These are phyloP conservation scores for Flueggea neowawraea DNA, from an alignment of 441 rosid genomes.

Conservation along the genomic window DNA sequence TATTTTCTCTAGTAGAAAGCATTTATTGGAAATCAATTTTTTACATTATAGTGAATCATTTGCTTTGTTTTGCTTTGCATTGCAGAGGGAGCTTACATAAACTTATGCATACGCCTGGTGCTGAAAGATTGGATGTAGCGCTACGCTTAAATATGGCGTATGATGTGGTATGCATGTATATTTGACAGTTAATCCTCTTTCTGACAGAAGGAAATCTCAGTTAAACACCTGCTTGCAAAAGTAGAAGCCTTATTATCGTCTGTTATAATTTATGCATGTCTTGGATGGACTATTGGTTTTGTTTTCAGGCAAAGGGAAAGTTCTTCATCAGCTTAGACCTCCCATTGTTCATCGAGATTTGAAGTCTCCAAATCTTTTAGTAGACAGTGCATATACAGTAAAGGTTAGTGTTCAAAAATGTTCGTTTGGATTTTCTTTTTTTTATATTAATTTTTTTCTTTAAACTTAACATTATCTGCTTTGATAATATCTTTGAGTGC, in stretches of 20 bases:
- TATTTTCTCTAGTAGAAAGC: neutral
- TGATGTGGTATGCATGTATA: conserved; percentile 67
- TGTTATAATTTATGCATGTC: neutral
- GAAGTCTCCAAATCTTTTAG: conserved; percentile 93
- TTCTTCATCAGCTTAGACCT: conserved; percentile 88
- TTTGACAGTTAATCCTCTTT: conserved; percentile 3
- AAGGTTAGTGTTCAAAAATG: conserved; percentile 45
- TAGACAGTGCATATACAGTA: conserved; percentile 83
- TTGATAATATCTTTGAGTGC: too few species aligned
- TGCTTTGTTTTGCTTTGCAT: conserved; percentile 3
- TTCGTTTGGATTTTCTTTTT: conserved; percentile 2
- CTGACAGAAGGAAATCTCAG: conserved; percentile 6
- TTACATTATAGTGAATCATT: conserved; percentile 10
- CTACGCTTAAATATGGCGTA: conserved; percentile 87
- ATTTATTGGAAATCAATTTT: conserved; percentile 1
- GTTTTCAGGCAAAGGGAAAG: conserved; percentile 89
- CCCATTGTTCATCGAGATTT: conserved; percentile 96
- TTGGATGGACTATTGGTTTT: conserved; percentile 8
- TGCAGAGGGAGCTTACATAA: conserved; percentile 91
- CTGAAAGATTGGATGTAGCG: conserved; percentile 63
- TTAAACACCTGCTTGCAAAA: conserved; percentile 1
- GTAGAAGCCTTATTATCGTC: too few species aligned
- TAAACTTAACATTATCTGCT: too few species aligned
- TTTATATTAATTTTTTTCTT: too few species aligned
- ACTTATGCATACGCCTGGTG: conserved; percentile 76